Evolutionary conservation across 306 rosid genomes (phyloP), one percentile per base, ranked within the genome.

Genomic region (Citrullus amarus): DNA sequence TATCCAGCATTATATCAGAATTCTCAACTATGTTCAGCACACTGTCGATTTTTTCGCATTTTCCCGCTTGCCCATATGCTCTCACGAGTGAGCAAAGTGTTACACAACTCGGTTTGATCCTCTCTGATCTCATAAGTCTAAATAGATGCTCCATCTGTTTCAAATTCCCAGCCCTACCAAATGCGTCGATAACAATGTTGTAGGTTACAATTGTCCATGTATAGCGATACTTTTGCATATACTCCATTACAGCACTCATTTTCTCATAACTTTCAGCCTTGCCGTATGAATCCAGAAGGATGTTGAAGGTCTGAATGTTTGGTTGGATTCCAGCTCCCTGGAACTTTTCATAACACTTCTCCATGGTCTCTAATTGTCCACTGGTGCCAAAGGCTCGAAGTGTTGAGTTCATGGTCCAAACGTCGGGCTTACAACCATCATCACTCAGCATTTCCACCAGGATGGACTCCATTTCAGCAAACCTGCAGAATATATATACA

Each of bases 321-420:
- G 97, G 91, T 83, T 94, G 91, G 83, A 92, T 87, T 83, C 98
- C 98, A 71, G 97, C 87, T 78, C 82, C 77, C 78, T 88, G 98
- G 79, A 90, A 94, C 80, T 89, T 90, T 46, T 92, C 96, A 79
- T 88, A 94, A 79, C 98, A 94, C 86, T 82, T 89, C 86, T 92
- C 98, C 98, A 88, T 95, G 70, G 93, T 95, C 79, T 95, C 97
- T 78, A 92, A 85, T 80, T 92, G 92, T 80, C 96, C 92, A 16
- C 85, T 89, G 85, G 80, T 81, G 83, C 97, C 98, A 77, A 94
- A 92, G 79, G 96, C 97, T 86, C 98, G 86, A 14, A 92, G 83
- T 6, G 96, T 88, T n/a, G 97, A 94, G 81, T 94, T 94, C 98
- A 92, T 89, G 74, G 96, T 94, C 96, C 96, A 94, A 78, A 83